Base-by-base conservation (phyloP, 2,329 filamentous ascomycete genomes). In the Monosporascus sp. region DNA sequence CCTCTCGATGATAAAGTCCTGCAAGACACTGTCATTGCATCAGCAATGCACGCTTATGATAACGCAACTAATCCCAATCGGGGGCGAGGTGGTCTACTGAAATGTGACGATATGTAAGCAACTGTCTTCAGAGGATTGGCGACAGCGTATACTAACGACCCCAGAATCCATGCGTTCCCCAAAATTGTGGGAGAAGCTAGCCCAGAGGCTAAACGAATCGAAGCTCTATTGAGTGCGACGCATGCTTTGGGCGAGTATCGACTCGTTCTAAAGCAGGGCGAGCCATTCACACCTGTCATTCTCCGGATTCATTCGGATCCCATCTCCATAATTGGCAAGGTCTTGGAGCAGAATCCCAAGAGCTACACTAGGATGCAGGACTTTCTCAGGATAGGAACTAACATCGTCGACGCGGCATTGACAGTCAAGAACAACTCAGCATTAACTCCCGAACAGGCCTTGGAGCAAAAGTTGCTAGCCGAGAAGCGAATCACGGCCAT, bases 11-110 rank as follows among this genome's bases (percentile, higher is more conserved):
- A 66, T 3, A 68, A 77, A 3, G 66, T 76, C 6, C 70, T 90
- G 1, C 80, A 83, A 62, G 77, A 82, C 5, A 81, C 83, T 1
- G 74, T 90, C 8, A 72, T 88, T 42, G 75, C 75, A 1, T 77
- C 83, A 47, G 85, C 86, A 1, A 79, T 91, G 72, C 77, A 81
- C 51, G 81, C 86, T 4, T 94, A 91, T 64, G 89, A 94, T 63
- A 89, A 89, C 64, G 89, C 89, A 3, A 89, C 86, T 22, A 94
- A 94, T 62, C 87, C 88, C 1, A 91, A 93, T 61, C 82, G 83
- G 51, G 88, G 81, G 2, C 79, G 89, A 58, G 89, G 89, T 17
- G 86, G 86, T 0, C 77, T 94, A 62, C 90, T 89, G 69, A 89
- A 84, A 67, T 90, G 88, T 46, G 79, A 86, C 59, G 86, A 90